These are phyloP conservation scores for Blastobotrys arbuscula DNA, from an alignment of 1,139 yeast species.

Conservation along the genomic window DNA sequence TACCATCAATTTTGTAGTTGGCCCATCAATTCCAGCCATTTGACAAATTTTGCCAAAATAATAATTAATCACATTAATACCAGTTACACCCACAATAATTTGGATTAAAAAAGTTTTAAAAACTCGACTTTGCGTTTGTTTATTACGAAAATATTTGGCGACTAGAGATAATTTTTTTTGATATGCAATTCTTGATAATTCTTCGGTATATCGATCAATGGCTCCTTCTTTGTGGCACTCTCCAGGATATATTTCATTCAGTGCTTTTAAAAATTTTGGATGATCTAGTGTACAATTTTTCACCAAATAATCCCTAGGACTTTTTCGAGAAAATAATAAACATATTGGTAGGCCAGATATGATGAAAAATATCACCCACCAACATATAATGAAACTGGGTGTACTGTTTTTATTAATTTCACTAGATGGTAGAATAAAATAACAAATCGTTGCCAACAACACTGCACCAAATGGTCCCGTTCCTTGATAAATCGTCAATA, in stretches of 20 bases:
- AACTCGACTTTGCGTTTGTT: not conserved
- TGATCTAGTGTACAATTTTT: not conserved
- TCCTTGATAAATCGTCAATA: slow-evolving; percentile 59
- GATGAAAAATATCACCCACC: not conserved
- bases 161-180: not conserved
- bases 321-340: not conserved
- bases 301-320: not conserved
- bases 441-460: slow-evolving; percentile 9
- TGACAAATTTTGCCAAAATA: slow-evolving; percentile 20
- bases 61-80: slow-evolving; percentile 55
- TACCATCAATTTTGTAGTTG: slow-evolving; percentile 19
- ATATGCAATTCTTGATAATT: not conserved
- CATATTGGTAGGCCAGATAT: not conserved
- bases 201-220: not conserved
- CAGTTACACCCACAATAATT: slow-evolving; percentile 58
- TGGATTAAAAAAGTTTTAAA: slow-evolving; percentile 49
- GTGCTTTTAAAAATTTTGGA: not conserved
- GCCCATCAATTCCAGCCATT: slow-evolving; percentile 19
- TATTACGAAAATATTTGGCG: not conserved
- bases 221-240: not conserved
- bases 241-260: not conserved
- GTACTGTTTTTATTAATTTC: not conserved
- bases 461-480: slow-evolving; percentile 58
- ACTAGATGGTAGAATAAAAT: not conserved
- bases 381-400: not conserved